Conservation (phyloP, 257 asterid species). For the Capsicum pubescens region DNA sequence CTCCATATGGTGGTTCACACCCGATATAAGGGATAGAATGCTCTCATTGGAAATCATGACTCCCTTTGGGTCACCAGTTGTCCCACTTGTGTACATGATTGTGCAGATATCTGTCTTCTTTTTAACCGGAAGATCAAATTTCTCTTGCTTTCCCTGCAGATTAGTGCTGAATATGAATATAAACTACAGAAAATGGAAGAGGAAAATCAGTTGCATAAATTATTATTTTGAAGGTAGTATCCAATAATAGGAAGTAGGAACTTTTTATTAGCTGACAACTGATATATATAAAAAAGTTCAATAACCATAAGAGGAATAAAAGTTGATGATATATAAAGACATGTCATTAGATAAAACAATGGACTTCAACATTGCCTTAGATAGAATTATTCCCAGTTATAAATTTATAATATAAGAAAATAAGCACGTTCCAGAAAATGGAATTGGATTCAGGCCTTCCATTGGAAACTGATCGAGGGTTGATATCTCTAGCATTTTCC, state of each 20-base stretch:
- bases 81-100: constrained; percentile 89
- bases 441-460: background rate
- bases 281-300: background rate
- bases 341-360: background rate
- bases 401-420: background rate
- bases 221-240: background rate
- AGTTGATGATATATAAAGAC: background rate
- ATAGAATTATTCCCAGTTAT: background rate
- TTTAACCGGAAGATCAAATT: constrained; percentile 62
- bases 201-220: constrained; percentile 2
- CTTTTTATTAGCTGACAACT: background rate
- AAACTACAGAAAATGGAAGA: background rate
- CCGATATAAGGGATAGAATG: constrained; percentile 73
- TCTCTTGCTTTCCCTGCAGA: constrained; percentile 57
- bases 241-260: background rate
- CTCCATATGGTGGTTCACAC: constrained; percentile 71
- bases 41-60: constrained; percentile 74
- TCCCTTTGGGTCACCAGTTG: constrained; percentile 91
- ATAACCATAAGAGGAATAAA: background rate
- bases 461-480: constrained; percentile 7
- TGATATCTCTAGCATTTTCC: background rate
- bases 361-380: background rate
- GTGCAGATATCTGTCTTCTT: constrained; percentile 69
- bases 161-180: background rate
- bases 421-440: background rate